Percentiles rank a stretch among this genome's conserved stretches.
These are phyloP conservation scores for Tetracentron sinense DNA, from an alignment of 164 flowering plant species.

Conservation along the genomic window DNA sequence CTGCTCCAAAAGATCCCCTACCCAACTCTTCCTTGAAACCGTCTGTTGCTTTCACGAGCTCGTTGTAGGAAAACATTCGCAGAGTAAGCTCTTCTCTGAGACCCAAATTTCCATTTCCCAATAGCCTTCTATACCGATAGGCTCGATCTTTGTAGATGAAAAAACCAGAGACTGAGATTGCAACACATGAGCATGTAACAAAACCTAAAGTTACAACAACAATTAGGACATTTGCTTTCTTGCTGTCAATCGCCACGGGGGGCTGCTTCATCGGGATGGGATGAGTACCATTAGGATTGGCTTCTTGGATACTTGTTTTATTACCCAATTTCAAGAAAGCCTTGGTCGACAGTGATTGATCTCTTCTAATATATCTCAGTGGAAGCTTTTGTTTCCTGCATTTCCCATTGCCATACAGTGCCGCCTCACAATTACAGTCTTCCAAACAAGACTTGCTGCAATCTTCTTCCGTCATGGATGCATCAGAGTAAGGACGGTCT, in stretches of 20 bases:
- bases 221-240: background rate
- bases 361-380: background rate
- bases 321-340: conserved; percentile 1
- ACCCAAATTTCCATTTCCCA: background rate
- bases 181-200: background rate
- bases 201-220: background rate
- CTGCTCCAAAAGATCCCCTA: conserved; percentile 18
- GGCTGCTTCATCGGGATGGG: no score
- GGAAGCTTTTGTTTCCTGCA: conserved; percentile 11
- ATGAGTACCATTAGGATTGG: no score
- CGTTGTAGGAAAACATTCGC: conserved; percentile 15
- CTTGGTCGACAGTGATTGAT: background rate
- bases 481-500: background rate
- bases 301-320: background rate
- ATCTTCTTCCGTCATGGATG: background rate
- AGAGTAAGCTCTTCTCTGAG: conserved; percentile 8
- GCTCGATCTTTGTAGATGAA: background rate
- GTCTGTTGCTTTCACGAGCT: conserved; percentile 19
- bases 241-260: background rate
- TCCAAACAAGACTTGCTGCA: conserved; percentile 15
- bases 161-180: background rate
- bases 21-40: conserved; percentile 24
- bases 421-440: conserved; percentile 20
- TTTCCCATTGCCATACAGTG: background rate
- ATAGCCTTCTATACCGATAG: background rate